These are phyloP conservation scores for Borealophlyctis nickersoniae DNA, from an alignment of 192 early-diverging fungal genomes.

Conservation along the genomic window DNA sequence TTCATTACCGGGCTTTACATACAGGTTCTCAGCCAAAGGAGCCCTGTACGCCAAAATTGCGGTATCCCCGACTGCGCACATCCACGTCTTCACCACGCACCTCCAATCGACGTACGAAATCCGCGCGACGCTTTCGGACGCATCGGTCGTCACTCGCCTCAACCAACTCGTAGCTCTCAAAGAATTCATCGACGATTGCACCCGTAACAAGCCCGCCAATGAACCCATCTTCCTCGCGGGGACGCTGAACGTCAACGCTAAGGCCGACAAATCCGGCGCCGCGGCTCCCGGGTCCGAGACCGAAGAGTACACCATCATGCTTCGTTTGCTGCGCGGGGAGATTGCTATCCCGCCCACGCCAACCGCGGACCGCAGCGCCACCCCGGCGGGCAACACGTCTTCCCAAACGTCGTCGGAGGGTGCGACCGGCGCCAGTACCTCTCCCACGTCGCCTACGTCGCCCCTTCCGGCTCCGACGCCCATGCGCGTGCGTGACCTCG, in stretches of 20 bases:
- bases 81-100: slow-evolving; percentile 81
- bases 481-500: slow-evolving; percentile 43
- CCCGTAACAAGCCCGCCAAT: slow-evolving; percentile 35
- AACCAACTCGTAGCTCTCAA: slow-evolving; percentile 66
- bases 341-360: background rate
- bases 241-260: slow-evolving; percentile 70
- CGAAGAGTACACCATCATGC: slow-evolving; percentile 37
- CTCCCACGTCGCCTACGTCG: too few relatives aligned
- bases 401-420: too few relatives aligned
- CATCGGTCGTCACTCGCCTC: slow-evolving; percentile 38
- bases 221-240: slow-evolving; percentile 64
- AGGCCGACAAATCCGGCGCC: slow-evolving; percentile 19
- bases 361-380: background rate
- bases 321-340: slow-evolving; percentile 30
- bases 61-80: slow-evolving; percentile 37
- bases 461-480: background rate
- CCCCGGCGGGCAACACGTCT: too few relatives aligned
- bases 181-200: slow-evolving; percentile 57
- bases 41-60: slow-evolving; percentile 73
- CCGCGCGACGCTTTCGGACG: background rate
- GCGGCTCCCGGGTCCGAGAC: slow-evolving; percentile 9
- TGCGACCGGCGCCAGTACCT: too few relatives aligned
- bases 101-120: slow-evolving; percentile 51
- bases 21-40: slow-evolving; percentile 65
- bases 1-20: slow-evolving; percentile 7